phyloP scores from a whole-genome alignment of 2,329 filamentous ascomycete genomes.

The Colletotrichum chlorophyti region DNA sequence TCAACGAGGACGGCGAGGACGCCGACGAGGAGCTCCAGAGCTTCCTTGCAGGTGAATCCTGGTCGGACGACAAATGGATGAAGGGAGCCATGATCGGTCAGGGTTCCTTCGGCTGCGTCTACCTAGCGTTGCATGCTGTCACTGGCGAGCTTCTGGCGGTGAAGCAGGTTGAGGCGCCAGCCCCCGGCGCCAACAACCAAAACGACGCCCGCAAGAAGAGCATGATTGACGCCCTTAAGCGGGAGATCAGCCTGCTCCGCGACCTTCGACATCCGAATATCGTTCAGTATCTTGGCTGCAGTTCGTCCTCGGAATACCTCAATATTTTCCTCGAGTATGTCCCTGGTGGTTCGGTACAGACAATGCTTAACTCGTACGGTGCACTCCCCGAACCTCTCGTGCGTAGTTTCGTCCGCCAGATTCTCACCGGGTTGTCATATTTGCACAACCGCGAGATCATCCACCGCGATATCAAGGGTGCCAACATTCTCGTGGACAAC shows the following conservation, averaged over 20 bases:
- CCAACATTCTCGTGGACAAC: constrained; percentile 98
- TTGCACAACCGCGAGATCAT: constrained; percentile 96
- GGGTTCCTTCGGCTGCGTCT: constrained; percentile 95
- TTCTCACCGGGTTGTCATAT: constrained; percentile 89
- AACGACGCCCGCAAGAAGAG: constrained; percentile 92
- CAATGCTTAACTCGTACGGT: constrained; percentile 98
- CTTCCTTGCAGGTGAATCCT: constrained; percentile 90
- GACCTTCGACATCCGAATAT: constrained; percentile 97
- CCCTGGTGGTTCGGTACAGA: constrained; percentile 94
- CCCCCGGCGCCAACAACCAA: constrained; percentile 76
- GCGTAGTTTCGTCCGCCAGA: constrained; percentile 95
- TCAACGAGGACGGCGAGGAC: constrained; percentile 91
- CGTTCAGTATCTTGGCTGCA: constrained; percentile 96
- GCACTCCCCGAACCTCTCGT: constrained; percentile 92
- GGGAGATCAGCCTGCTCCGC: constrained; percentile 91
- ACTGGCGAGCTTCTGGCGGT: constrained; percentile 98
- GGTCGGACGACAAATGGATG: constrained; percentile 99
- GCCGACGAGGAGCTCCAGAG: constrained; percentile 87
- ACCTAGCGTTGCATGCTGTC: constrained; percentile 91
- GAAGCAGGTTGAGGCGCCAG: constrained; percentile 94
- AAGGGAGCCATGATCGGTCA: constrained; percentile 97
- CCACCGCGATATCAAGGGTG: constrained; percentile 98
- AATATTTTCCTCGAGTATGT: constrained; percentile 99
- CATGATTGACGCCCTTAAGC: constrained; percentile 97
- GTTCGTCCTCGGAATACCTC: constrained; percentile 86